A percentile compares a stretch with the other conserved stretches of the same genome.
phyloP scores from a whole-genome alignment of 768 basidiomycete species.

The Boletus pseudo-olivaceus region DNA sequence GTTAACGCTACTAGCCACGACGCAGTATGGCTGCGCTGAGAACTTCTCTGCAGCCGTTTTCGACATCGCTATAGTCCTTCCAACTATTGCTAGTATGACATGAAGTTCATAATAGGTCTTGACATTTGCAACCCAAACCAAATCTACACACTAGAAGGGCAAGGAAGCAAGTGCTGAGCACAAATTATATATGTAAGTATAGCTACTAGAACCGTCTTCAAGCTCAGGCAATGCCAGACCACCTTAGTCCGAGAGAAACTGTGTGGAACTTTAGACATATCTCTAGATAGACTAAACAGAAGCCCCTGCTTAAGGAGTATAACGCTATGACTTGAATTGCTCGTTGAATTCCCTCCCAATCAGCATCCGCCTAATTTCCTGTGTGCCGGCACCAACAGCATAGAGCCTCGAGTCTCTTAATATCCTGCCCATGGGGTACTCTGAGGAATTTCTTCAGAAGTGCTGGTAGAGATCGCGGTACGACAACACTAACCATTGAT shows the following conservation, averaged over 20 bases:
- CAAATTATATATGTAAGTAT: neutral
- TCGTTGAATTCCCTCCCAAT: constrained; percentile 93
- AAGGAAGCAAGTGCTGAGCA: neutral
- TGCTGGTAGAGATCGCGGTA: neutral
- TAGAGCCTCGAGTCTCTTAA: constrained; percentile 86
- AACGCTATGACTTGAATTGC: constrained; percentile 39
- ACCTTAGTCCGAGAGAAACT: neutral
- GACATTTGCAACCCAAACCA: neutral
- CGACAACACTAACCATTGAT: constrained; percentile 66
- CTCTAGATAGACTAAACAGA: neutral
- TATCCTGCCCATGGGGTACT: constrained; percentile 87
- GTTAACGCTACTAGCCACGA: too few relatives aligned
- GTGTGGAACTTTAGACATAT: neutral
- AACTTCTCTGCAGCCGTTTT: neutral
- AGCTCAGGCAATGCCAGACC: neutral
- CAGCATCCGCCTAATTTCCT: constrained; percentile 91
- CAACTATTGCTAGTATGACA: neutral
- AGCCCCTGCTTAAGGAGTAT: neutral
- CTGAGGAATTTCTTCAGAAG: constrained; percentile 36
- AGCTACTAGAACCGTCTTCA: neutral
- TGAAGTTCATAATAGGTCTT: neutral
- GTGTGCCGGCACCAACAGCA: constrained; percentile 94
- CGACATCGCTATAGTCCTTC: neutral
- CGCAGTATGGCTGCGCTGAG: too few relatives aligned
- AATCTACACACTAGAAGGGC: neutral